Percentiles rank a stretch among this genome's conserved stretches.
Evolutionary conservation across 2,329 filamentous ascomycete species (phyloP).

Genomic region (Truncatella angustata): DNA sequence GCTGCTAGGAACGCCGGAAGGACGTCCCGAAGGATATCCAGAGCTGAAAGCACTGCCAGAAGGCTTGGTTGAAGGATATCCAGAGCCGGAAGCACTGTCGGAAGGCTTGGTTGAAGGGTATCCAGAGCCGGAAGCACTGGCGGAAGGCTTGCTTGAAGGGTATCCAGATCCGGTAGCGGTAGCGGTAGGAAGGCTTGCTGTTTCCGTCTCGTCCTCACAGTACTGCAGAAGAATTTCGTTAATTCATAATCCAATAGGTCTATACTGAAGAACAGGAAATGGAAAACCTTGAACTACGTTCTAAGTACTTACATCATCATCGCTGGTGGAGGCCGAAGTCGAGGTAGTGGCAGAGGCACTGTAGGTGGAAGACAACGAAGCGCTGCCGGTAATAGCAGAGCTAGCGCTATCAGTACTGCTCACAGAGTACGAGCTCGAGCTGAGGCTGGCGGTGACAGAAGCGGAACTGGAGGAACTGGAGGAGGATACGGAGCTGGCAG

Average conservation of each 20-base stretch:
- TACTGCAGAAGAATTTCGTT: neutral
- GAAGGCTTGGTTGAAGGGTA: neutral
- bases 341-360: neutral
- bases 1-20: too few species aligned
- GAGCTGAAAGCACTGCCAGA: neutral
- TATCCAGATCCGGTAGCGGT: neutral
- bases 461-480: neutral
- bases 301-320: neutral
- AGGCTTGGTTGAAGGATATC: neutral
- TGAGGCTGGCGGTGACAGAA: neutral
- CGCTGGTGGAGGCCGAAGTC: neutral
- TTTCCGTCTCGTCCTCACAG: neutral
- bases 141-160: neutral
- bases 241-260: too few species aligned
- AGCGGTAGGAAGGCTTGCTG: neutral
- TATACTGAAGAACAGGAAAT: too few species aligned
- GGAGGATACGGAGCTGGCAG: neutral
- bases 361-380: neutral
- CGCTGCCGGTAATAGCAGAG: conserved; percentile 7
- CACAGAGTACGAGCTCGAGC: neutral
- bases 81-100: neutral
- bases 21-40: neutral
- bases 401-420: neutral
- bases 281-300: neutral
- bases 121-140: neutral